Evolutionary conservation across 495 filamentous ascomycete species (phyloP).

Genomic region (Daldinia concentrica): DNA sequence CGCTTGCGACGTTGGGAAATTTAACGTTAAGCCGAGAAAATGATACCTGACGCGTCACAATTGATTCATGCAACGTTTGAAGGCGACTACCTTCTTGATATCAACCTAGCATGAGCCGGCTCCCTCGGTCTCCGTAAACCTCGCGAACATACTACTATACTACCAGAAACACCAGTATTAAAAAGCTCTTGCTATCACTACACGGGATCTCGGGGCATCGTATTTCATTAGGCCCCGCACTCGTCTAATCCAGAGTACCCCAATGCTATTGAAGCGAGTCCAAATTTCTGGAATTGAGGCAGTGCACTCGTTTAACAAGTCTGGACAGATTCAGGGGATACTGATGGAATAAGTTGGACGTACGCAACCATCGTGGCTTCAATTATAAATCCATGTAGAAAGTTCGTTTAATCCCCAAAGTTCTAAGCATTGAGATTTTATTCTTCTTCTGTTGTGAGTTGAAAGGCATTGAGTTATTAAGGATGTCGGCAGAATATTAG

Average conservation of each 20-base stretch:
- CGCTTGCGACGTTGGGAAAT: not conserved
- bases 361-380: not conserved
- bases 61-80: not conserved
- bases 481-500: not conserved
- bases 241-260: not conserved
- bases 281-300: not conserved
- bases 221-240: not conserved
- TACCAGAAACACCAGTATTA: not conserved
- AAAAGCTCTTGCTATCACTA: not conserved
- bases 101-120: not conserved
- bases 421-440: not conserved
- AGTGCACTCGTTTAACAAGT: not conserved
- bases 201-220: not conserved
- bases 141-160: not conserved
- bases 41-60: not conserved
- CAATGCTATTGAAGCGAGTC: not conserved
- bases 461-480: not conserved
- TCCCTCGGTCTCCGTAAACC: not conserved
- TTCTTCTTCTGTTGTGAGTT: not conserved
- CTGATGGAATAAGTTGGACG: not conserved
- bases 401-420: not conserved
- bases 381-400: not conserved
- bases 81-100: not conserved
- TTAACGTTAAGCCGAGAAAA: not conserved
- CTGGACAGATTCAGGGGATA: not conserved